These are phyloP conservation scores for Gossypium bickii DNA, from an alignment of 345 rosid genomes.

Conservation along the genomic window DNA sequence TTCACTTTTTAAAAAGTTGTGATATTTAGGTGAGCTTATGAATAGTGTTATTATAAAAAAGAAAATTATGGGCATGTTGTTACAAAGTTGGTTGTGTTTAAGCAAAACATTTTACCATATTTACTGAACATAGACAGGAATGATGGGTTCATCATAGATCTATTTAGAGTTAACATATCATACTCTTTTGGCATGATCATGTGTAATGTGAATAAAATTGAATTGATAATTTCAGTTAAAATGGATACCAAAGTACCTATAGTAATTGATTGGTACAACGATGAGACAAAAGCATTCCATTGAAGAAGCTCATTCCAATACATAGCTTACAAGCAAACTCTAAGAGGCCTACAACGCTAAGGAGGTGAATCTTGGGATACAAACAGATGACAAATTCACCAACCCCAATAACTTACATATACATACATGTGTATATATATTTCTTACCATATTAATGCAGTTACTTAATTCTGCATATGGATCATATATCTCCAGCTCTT, in stretches of 20 bases:
- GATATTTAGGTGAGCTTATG: too few relatives aligned
- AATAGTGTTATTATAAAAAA: too few relatives aligned
- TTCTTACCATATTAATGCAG: background rate
- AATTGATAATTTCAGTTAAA: background rate
- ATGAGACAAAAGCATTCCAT: conserved; percentile 1
- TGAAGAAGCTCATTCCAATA: background rate
- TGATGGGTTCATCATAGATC: too few relatives aligned
- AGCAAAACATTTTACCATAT: too few relatives aligned
- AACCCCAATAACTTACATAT: background rate
- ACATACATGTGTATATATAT: too few relatives aligned
- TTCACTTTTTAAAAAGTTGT: too few relatives aligned
- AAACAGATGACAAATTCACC: conserved; percentile 2
- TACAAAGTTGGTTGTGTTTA: too few relatives aligned
- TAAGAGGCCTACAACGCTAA: background rate
- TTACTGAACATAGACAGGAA: too few relatives aligned
- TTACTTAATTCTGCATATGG: background rate
- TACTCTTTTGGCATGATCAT: too few relatives aligned
- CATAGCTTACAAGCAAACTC: background rate
- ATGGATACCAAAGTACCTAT: too few relatives aligned
- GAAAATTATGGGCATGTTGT: too few relatives aligned
- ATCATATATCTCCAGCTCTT: background rate
- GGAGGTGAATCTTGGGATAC: background rate
- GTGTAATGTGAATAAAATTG: background rate
- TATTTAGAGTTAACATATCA: too few relatives aligned
- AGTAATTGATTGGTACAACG: background rate